These are phyloP conservation scores for Thelephora terrestris DNA, from an alignment of 1,284 basidiomycete genomes.

Conservation along the genomic window DNA sequence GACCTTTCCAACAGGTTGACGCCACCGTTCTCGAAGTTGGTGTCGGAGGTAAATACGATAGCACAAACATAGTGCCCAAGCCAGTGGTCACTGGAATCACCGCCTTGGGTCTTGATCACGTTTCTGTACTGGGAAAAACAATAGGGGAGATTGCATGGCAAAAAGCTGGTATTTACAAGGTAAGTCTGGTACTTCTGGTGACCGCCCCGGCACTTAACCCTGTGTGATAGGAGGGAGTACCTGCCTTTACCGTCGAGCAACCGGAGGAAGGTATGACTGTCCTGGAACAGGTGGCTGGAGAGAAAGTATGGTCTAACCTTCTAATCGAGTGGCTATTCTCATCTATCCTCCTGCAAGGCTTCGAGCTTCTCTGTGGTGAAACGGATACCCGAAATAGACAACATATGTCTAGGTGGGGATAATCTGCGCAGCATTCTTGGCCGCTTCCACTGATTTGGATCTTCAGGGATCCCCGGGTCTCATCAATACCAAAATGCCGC, in stretches of 20 bases:
- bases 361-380: slow-evolving; percentile 55
- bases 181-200: slow-evolving; percentile 15
- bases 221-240: slow-evolving; percentile 54
- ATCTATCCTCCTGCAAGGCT: slow-evolving; percentile 10
- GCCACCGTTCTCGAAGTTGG: slow-evolving; percentile 96
- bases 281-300: slow-evolving; percentile 55
- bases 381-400: slow-evolving; percentile 33
- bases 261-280: slow-evolving; percentile 59
- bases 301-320: slow-evolving; percentile 41
- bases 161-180: slow-evolving; percentile 97
- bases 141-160: slow-evolving; percentile 88
- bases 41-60: slow-evolving; percentile 91
- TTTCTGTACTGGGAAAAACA: slow-evolving; percentile 85
- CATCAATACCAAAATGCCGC: slow-evolving; percentile 91
- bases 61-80: slow-evolving; percentile 90
- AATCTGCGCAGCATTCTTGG: not conserved
- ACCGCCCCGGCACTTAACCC: not conserved
- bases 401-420: slow-evolving; percentile 53
- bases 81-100: slow-evolving; percentile 88
- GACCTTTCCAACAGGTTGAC: slow-evolving; percentile 39
- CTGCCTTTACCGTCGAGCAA: slow-evolving; percentile 80
- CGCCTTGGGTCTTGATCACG: slow-evolving; percentile 89
- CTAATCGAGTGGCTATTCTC: not conserved
- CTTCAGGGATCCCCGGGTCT: slow-evolving; percentile 70
- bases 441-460: not conserved